Evolutionary conservation across 495 filamentous ascomycete genomes (phyloP).

Genomic region (Penicillium subrubescens): DNA sequence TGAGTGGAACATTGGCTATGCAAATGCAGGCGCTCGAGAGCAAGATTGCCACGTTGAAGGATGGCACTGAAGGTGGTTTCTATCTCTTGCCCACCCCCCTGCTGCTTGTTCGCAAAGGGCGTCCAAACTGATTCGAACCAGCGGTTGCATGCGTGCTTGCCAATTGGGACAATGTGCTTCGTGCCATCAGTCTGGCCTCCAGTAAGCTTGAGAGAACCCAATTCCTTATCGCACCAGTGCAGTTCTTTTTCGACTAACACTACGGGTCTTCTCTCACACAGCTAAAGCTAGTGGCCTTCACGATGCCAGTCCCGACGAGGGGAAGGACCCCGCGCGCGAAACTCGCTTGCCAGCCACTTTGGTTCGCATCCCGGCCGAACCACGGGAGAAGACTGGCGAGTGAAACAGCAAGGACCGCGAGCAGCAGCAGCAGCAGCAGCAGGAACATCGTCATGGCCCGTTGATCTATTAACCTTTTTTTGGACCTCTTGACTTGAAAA

Average conservation of each 20-base stretch:
- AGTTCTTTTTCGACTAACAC: background rate
- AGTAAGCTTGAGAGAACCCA: constrained; percentile 57
- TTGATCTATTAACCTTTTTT: background rate
- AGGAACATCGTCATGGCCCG: background rate
- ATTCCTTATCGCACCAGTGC: constrained; percentile 14
- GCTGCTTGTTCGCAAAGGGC: constrained; percentile 10
- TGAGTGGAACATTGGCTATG: constrained; percentile 81
- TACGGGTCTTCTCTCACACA: constrained; percentile 2
- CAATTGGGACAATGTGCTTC: constrained; percentile 95
- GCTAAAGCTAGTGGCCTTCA: constrained; percentile 29
- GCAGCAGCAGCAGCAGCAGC: background rate
- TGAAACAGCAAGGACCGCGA: constrained; percentile 10
- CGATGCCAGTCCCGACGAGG: constrained; percentile 15
- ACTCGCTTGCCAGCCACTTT: constrained; percentile 39
- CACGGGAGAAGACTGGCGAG: constrained; percentile 24
- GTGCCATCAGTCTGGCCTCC: constrained; percentile 93
- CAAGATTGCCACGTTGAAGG: constrained; percentile 83
- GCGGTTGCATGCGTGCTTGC: constrained; percentile 85
- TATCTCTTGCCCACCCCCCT: constrained; percentile 2
- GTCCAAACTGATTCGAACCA: constrained; percentile 2
- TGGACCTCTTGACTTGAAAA: background rate
- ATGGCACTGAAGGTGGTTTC: constrained; percentile 83
- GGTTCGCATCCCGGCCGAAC: constrained; percentile 43
- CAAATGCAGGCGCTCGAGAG: constrained; percentile 92
- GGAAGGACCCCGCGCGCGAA: constrained; percentile 14